Evolutionary conservation across 2,329 filamentous ascomycete species (phyloP).

Genomic region (Alternaria infectoria): DNA sequence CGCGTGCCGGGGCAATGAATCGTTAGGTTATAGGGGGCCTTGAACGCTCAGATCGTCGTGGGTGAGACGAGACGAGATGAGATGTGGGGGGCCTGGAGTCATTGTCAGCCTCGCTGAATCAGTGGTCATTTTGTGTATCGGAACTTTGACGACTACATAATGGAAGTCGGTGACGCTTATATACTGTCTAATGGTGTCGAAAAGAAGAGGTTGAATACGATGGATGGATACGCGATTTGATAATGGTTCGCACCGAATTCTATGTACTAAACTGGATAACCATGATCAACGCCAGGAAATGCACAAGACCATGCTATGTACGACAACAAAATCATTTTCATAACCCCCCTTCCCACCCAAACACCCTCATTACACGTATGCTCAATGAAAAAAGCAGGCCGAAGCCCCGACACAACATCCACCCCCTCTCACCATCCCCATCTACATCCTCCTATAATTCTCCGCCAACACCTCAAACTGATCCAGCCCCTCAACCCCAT

Average conservation of each 20-base stretch:
- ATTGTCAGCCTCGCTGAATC: neutral
- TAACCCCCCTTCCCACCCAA: neutral
- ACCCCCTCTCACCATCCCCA: neutral
- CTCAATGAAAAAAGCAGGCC: neutral
- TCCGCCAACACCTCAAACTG: conserved; percentile 54
- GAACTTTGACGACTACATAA: neutral
- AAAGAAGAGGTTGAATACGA: neutral
- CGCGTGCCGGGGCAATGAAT: neutral
- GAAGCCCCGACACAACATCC: neutral
- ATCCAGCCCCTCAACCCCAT: conserved; percentile 39
- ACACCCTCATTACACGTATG: neutral
- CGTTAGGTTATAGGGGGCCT: neutral
- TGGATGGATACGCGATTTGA: neutral
- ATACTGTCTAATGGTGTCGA: neutral
- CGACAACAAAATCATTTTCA: neutral
- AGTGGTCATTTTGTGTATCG: neutral
- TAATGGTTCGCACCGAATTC: neutral
- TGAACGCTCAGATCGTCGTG: neutral
- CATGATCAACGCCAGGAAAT: neutral
- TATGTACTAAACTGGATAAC: neutral
- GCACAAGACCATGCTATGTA: neutral
- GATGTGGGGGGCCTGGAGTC: neutral
- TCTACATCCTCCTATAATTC: conserved; percentile 42
- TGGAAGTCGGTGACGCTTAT: neutral
- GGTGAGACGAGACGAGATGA: neutral